Conservation (phyloP, 257 asterid species). For the Solanum bulbocastanum region DNA sequence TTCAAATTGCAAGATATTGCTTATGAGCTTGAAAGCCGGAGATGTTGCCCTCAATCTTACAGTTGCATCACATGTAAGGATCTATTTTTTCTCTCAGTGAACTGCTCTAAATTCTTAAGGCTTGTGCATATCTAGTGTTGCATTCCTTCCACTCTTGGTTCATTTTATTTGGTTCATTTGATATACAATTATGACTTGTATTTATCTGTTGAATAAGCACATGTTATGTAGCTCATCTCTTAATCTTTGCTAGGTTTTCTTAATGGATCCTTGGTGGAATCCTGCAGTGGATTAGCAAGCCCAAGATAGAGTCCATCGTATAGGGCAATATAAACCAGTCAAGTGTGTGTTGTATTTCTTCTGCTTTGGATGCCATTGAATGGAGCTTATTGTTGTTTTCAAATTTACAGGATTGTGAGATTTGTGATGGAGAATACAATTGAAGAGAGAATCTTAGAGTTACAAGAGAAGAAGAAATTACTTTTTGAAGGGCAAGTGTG, state of each 20-base stretch:
- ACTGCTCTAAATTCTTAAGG: no score
- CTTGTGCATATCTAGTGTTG: no score
- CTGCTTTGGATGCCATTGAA: background rate
- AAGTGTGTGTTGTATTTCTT: background rate
- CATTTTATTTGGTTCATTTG: no score
- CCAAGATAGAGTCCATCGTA: background rate
- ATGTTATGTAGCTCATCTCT: no score
- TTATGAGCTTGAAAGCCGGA: slow-evolving; percentile 57
- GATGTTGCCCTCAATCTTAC: slow-evolving; percentile 95
- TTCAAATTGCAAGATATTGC: slow-evolving; percentile 35
- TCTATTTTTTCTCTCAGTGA: no score
- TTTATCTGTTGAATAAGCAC: no score
- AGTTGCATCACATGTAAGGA: slow-evolving; percentile 73
- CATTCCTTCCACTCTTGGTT: no score
- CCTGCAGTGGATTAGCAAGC: background rate
- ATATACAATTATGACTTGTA: no score
- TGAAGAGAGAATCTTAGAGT: background rate
- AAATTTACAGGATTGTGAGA: background rate
- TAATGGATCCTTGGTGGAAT: slow-evolving; percentile 3
- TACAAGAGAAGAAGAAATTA: background rate
- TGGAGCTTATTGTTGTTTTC: background rate
- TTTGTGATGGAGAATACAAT: background rate
- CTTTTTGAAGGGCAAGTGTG: background rate
- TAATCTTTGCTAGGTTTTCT: no score
- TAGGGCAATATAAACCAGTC: background rate